Base-by-base conservation (phyloP, 495 filamentous ascomycete species). In the Aspergillus egyptiacus region DNA sequence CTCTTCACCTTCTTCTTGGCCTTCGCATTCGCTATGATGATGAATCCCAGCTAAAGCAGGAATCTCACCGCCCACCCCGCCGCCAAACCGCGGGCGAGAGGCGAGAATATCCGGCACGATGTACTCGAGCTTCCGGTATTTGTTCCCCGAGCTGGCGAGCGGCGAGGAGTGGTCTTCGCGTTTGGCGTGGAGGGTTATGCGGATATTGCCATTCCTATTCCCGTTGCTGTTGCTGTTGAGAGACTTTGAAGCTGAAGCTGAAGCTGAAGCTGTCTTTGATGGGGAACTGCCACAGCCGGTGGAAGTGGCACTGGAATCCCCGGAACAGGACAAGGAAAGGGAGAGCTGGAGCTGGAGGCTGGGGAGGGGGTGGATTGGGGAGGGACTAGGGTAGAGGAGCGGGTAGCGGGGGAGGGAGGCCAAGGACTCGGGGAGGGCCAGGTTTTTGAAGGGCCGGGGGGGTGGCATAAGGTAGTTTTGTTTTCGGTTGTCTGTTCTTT, bases 91-190 rank as follows among this genome's bases (percentile, higher is more conserved):
- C 46, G 50, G 25, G 2, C n/a, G 6, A 1, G 27, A n/a, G 24
- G 55, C 60, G 30, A 65, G 57, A 20, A 70, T 65, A 32, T 72
- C 65, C 0, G 67, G 66, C 11, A 70, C 50, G 20, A 72, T 62
- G 53, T 72, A 72, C 56, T 72, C 68, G 23, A 72, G 58, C 52
- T 72, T 72, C 37, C 68, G 67, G 55, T 70, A 68, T 59, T 72
- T 72, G 55, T 72, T 72, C 22, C 68, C 68, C 19, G 67, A 43
- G 37, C 59, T 61, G 41, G 65, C 61, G 37, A 72, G 61, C 15
- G 65, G 65, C 35, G 65, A 61, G 48, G 50, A 50, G 17, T 67
- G 65, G 61, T 72, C 68, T 58, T 72, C 68, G n/a, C 67, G 55
- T 52, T 69, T 70, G 46, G 57, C 53, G 57, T 58, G 62, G 51